phyloP scores from a whole-genome alignment of 345 rosid genomes.

The Acer campestre region DNA sequence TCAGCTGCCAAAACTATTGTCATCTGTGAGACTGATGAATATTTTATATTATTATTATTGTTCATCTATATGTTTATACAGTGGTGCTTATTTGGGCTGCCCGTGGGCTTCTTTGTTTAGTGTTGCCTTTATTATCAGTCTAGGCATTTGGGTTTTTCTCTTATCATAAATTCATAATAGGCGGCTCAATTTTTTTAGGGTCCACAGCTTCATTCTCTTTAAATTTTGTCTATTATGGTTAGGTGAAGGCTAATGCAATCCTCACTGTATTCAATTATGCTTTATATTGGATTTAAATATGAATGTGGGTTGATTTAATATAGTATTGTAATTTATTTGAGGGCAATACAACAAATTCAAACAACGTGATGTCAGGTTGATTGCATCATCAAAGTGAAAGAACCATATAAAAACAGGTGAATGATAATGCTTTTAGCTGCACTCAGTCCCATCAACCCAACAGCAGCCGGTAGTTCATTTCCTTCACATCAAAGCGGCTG shows the following conservation, averaged over 20 bases:
- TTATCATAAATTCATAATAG: no score
- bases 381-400: no score
- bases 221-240: not conserved
- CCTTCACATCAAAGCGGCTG: not conserved
- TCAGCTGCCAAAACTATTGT: not conserved
- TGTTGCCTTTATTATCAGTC: not conserved
- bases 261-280: not conserved
- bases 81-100: not conserved
- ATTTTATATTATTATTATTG: no score
- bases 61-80: not conserved
- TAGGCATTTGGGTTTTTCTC: not conserved
- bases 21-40: not conserved
- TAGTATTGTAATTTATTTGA: not conserved
- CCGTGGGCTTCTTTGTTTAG: not conserved
- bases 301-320: no score
- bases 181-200: not conserved
- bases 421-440: conserved; percentile 11
- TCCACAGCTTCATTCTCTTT: not conserved
- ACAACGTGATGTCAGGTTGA: not conserved
- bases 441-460: not conserved
- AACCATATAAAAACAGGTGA: not conserved
- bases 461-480: conserved; percentile 13
- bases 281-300: no score
- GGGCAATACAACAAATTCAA: not conserved
- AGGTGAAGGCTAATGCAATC: not conserved